These are phyloP conservation scores for Ciborinia camelliae DNA, from an alignment of 2,329 filamentous ascomycete species.

Conservation along the genomic window DNA sequence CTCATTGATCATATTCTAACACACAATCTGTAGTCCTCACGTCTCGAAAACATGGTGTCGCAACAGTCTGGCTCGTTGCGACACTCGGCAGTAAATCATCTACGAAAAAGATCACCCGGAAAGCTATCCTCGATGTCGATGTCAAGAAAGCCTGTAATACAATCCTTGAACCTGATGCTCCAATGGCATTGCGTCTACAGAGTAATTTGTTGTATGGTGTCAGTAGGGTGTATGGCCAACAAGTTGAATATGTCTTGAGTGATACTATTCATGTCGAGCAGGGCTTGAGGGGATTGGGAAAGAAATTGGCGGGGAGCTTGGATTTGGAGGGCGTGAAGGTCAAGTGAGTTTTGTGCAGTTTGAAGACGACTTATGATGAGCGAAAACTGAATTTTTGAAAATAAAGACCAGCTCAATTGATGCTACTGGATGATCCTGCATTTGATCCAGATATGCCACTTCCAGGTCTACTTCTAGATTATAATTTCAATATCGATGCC, in stretches of 20 bases:
- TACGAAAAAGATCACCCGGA: slow-evolving; percentile 72
- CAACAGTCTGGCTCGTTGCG: slow-evolving; percentile 93
- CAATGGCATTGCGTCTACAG: slow-evolving; percentile 85
- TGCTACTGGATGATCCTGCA: slow-evolving; percentile 76
- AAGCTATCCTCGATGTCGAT: slow-evolving; percentile 84
- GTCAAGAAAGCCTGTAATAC: slow-evolving; percentile 82
- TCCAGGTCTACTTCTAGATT: slow-evolving; percentile 55
- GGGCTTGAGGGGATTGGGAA: slow-evolving; percentile 67
- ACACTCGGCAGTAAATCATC: slow-evolving; percentile 74
- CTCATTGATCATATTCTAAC: background rate
- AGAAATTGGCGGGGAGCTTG: slow-evolving; percentile 53
- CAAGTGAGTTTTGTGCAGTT: slow-evolving; percentile 51
- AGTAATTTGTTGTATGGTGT: slow-evolving; percentile 85
- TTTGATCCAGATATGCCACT: slow-evolving; percentile 68
- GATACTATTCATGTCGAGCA: slow-evolving; percentile 70
- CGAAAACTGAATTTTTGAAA: slow-evolving; percentile 2
- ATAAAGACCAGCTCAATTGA: slow-evolving; percentile 67
- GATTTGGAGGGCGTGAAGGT: slow-evolving; percentile 60
- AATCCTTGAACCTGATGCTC: slow-evolving; percentile 81
- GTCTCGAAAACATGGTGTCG: slow-evolving; percentile 83
- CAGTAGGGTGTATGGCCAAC: slow-evolving; percentile 79
- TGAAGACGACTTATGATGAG: slow-evolving; percentile 12
- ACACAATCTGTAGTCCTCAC: slow-evolving; percentile 60
- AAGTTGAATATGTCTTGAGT: slow-evolving; percentile 79
- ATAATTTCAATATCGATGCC: slow-evolving; percentile 39